A percentile compares a stretch with the other conserved stretches of the same genome.
Evolutionary conservation across 352 stramenopile species (phyloP).

Genomic region (Phytophthora lateralis): DNA sequence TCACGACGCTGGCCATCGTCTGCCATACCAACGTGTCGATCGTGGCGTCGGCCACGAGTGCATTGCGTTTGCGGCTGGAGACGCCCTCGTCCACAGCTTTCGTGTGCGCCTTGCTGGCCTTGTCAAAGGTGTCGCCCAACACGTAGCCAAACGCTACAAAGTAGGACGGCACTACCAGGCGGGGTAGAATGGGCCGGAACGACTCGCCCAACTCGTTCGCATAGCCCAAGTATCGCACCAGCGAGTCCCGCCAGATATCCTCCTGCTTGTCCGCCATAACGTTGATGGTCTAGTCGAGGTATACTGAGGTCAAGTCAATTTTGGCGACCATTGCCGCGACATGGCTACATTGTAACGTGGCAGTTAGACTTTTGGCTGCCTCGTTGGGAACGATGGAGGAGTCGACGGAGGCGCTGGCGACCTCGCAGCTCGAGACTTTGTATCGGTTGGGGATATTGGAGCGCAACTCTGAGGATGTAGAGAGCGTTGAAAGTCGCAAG

Average conservation of each 20-base stretch:
- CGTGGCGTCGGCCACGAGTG: slow-evolving; percentile 41
- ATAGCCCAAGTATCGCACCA: slow-evolving; percentile 90
- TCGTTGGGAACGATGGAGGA: slow-evolving; percentile 8
- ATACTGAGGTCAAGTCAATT: slow-evolving; percentile 8
- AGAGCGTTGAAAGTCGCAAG: slow-evolving; percentile 19
- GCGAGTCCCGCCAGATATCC: slow-evolving; percentile 87
- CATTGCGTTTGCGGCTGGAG: slow-evolving; percentile 37
- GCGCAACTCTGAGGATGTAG: slow-evolving; percentile 29
- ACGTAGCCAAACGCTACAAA: slow-evolving; percentile 86
- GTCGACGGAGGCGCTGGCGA: slow-evolving; percentile 43
- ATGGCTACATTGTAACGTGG: slow-evolving; percentile 27
- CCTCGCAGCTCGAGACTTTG: slow-evolving; percentile 56
- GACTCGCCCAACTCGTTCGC: slow-evolving; percentile 90
- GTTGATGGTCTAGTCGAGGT: slow-evolving; percentile 6
- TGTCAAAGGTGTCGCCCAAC: slow-evolving; percentile 83
- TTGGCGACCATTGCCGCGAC: background rate
- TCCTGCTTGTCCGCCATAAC: slow-evolving; percentile 1
- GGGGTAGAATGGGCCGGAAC: slow-evolving; percentile 79
- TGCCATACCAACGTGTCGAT: slow-evolving; percentile 89
- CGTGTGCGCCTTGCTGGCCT: slow-evolving; percentile 49
- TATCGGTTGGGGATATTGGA: slow-evolving; percentile 54
- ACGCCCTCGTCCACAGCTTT: slow-evolving; percentile 34
- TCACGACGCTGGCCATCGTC: slow-evolving; percentile 73
- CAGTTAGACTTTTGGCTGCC: slow-evolving; percentile 4
- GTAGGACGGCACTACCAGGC: slow-evolving; percentile 79